Conservation (phyloP, 805 yeast genomes). For the Kazachstania martiniae region DNA sequence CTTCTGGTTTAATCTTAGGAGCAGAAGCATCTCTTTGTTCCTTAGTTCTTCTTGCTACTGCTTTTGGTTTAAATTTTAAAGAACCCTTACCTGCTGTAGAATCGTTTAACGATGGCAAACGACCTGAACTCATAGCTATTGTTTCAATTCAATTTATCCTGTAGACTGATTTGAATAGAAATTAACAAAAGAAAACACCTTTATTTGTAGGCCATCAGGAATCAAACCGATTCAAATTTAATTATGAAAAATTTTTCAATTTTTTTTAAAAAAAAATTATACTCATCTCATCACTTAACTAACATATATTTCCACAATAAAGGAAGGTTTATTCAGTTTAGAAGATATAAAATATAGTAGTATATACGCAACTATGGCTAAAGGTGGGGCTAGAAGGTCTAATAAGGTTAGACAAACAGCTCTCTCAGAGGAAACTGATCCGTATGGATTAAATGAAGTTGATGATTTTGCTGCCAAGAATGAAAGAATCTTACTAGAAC, state of each 20-base stretch:
- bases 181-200: constrained; percentile 1
- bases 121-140: constrained; percentile 14
- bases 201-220: too few species aligned
- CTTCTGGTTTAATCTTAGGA: constrained; percentile 36
- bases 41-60: constrained; percentile 71
- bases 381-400: not conserved
- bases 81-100: constrained; percentile 32
- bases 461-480: constrained; percentile 54
- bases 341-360: not conserved
- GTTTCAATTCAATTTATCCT: not conserved
- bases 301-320: not conserved
- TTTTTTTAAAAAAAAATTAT: too few species aligned
- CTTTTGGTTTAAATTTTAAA: constrained; percentile 76
- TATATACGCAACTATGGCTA: not conserved
- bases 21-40: constrained; percentile 77
- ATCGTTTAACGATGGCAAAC: constrained; percentile 26
- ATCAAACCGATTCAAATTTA: too few species aligned
- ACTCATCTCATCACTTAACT: constrained; percentile 17
- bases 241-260: constrained; percentile 3
- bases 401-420: too few species aligned
- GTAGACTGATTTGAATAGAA: not conserved
- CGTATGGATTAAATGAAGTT: constrained; percentile 50
- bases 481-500: constrained; percentile 45
- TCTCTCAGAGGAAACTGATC: constrained; percentile 16
- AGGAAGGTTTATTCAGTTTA: not conserved